Base-by-base conservation (phyloP, 1,284 basidiomycete species). In the Paramarasmius palmivorus region DNA sequence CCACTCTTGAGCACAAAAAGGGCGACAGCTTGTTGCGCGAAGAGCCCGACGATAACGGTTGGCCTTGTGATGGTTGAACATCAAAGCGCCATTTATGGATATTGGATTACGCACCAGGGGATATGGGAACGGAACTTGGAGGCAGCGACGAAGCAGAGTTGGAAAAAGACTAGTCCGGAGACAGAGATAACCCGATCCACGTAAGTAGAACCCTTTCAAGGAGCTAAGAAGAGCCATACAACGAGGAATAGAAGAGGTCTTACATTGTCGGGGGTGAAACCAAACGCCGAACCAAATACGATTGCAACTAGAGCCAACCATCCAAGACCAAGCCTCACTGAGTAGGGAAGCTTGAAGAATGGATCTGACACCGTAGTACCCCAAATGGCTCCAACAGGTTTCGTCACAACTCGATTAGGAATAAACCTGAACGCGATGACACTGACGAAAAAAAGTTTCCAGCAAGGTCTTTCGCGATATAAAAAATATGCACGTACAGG, bases 111-210 rank as follows among this genome's bases (percentile, higher is more conserved):
- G 36, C 56, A 85, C 90, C 90, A 93, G 45, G 85, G 84, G 53
- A 93, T 78, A 8, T 77, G 73, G 4, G 70, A 75, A 36, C 87
- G 80, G 59, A 84, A 74, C 51, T 65, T 77, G 3, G 89, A 92
- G 1, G 80, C 73, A 10, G 79, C 59, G 73, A 77, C 92, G 71
- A 93, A 90, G 57, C 81, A 71, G 53, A 76, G 74, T 66, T 93
- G 89, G 76, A 93, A 93, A 49, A 93, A 67, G 61, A 86, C 73
- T 26, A 94, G 77, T 32, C 91, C 91, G 40, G 89, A 75, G 29
- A 93, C 83, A n/a, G 86, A 89, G 64, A 93, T 90, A 7, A 86
- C 85, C 53, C 90, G 84, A 65, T 93, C 88, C 19, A 82, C 86
- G 63, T 88, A 92, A 12, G 69, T 74, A 5, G 86, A 83, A 55